Percentiles rank a stretch among this genome's conserved stretches.
Evolutionary conservation across 768 basidiomycete species (phyloP).

Genomic region (Tulasnella sp.): DNA sequence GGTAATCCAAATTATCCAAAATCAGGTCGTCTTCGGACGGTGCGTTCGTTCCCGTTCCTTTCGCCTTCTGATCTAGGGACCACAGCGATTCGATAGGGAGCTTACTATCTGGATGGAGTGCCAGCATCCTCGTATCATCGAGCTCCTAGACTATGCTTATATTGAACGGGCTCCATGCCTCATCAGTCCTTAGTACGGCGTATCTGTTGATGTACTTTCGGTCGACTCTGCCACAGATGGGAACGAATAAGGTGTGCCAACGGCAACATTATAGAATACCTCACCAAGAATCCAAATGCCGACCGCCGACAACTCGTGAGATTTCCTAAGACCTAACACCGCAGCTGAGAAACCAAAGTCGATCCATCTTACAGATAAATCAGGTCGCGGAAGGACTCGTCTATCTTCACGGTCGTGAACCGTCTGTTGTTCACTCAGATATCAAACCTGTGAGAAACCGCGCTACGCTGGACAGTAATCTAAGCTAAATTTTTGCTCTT

Average conservation of each 20-base stretch:
- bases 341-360: too few species aligned
- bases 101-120: not conserved
- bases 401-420: slow-evolving; percentile 21
- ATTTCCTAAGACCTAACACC: too few species aligned
- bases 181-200: not conserved
- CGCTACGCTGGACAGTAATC: too few species aligned
- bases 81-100: not conserved
- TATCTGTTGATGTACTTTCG: not conserved
- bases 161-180: not conserved
- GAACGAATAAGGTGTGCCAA: not conserved
- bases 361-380: not conserved
- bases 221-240: not conserved
- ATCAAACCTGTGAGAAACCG: slow-evolving; percentile 20
- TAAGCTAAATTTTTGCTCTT: not conserved
- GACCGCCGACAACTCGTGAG: not conserved
- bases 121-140: not conserved
- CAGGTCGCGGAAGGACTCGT: slow-evolving; percentile 20
- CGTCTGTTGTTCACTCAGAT: slow-evolving; percentile 22
- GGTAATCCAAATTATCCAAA: not conserved
- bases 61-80: not conserved
- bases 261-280: slow-evolving; percentile 9
- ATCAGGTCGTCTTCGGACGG: not conserved
- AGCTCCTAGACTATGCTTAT: slow-evolving; percentile 1
- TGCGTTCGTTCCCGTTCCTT: not conserved
- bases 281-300: not conserved